Base-by-base conservation (phyloP, 208 protist genomes). In the Leptomonas pyrrhocoris region DNA sequence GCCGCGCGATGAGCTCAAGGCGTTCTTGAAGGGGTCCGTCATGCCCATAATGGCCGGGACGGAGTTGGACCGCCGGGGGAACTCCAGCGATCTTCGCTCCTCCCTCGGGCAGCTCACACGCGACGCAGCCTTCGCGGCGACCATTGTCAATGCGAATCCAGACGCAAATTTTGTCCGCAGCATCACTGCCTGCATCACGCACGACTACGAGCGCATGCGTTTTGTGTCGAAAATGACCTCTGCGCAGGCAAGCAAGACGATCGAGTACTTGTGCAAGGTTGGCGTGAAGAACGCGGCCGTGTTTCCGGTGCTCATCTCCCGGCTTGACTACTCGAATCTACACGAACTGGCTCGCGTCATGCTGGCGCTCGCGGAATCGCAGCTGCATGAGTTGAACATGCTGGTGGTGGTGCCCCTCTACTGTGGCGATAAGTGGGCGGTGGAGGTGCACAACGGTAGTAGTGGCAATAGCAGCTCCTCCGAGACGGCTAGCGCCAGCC, bases 151-250 rank as follows among this genome's bases (percentile, higher is more conserved):
- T 9, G 92, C 88, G 0, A 72, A 70, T 1, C 86, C 88, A 7
- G 73, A 66, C 1, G 79, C 84, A 4, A 40, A 67, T 36, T 94
- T 89, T 63, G 74, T 96, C 25, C 79, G 42, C 18, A 54, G 67
- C 7, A 30, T 96, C 31, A 70, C 79, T 16, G 74, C 81, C 0
- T 94, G 86, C 61, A 90, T 96, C 68, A 61, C 70, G 27, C 65
- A 93, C 19, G 92, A 96, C 61, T 57, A 83, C 45, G 38, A 83
- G 43, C 85, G 83, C 19, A 90, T 94, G 84, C 81, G 85, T 45
- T 90, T 94, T 60, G 48, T 96, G 16, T 53, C 65, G 15, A 79
- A 87, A 31, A 92, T 96, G 89, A 84, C 84, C 34, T 89, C 89
- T 0, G 74, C 80, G 46, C 89, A 96, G 65, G 85, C 88, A 19